phyloP scores from a whole-genome alignment of 2,329 filamentous ascomycete species.

The Hyphodiscus sp. region DNA sequence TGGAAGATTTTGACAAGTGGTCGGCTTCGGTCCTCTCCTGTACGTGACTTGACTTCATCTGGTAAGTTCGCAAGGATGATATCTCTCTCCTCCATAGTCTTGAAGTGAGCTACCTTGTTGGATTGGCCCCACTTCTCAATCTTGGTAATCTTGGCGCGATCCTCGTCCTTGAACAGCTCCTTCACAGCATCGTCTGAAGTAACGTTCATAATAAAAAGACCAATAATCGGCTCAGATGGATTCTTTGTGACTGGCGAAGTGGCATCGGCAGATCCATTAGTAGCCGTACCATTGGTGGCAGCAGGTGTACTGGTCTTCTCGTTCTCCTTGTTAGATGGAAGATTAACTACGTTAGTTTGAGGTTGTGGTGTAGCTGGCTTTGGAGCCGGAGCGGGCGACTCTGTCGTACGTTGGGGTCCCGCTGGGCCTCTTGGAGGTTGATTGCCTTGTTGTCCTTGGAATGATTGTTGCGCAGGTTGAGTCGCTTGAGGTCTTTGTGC shows the following conservation, averaged over 20 bases:
- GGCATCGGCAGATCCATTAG: slow-evolving; percentile 42
- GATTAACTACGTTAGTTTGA: slow-evolving; percentile 28
- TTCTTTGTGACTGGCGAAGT: slow-evolving; percentile 56
- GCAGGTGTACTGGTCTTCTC: slow-evolving; percentile 44
- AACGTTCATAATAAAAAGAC: slow-evolving; percentile 84
- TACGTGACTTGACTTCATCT: slow-evolving; percentile 67
- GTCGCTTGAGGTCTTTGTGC: slow-evolving; percentile 23
- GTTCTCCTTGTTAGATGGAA: slow-evolving; percentile 41
- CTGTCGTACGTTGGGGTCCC: slow-evolving; percentile 24
- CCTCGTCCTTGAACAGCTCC: slow-evolving; percentile 75
- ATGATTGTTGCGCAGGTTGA: slow-evolving; percentile 22
- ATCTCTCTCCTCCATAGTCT: slow-evolving; percentile 71
- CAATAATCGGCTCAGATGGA: slow-evolving; percentile 63
- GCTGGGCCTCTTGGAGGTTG: slow-evolving; percentile 27
- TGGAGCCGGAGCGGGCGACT: slow-evolving; percentile 26
- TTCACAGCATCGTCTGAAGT: slow-evolving; percentile 77
- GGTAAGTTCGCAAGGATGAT: slow-evolving; percentile 69
- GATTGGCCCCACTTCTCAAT: slow-evolving; percentile 72
- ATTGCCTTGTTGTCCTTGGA: slow-evolving; percentile 22
- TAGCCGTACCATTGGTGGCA: slow-evolving; percentile 44
- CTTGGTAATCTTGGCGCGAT: slow-evolving; percentile 72
- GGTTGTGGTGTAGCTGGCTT: slow-evolving; percentile 45
- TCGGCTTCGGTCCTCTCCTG: slow-evolving; percentile 64
- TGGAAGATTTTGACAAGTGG: slow-evolving; percentile 80
- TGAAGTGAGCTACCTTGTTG: slow-evolving; percentile 84